Conservation (phyloP, 768 basidiomycete genomes). For the Boletus vinaceobasis region DNA sequence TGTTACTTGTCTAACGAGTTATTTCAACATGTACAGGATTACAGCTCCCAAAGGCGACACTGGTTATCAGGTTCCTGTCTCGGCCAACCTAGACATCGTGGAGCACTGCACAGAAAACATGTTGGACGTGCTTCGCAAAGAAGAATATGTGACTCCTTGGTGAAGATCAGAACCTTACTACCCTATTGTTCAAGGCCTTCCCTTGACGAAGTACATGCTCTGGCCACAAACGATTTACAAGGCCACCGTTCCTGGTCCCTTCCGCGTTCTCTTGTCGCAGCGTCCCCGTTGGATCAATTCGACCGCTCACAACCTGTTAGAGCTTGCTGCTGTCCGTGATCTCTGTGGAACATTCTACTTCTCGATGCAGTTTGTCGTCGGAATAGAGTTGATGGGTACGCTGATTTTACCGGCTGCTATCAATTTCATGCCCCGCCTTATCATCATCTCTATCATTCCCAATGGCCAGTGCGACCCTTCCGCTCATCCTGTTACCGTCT, state of each 20-base stretch:
- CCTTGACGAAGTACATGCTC: constrained; percentile 96
- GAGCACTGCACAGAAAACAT: constrained; percentile 99
- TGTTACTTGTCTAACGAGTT: constrained; percentile 98
- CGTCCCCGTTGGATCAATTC: constrained; percentile 99
- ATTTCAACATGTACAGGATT: constrained; percentile 98
- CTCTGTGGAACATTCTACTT: constrained; percentile 99
- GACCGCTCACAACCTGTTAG: constrained; percentile 94
- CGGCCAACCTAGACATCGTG: constrained; percentile 97
- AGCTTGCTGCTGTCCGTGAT: constrained; percentile 90
- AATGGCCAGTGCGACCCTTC: too few species aligned
- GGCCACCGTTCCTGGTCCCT: constrained; percentile 96
- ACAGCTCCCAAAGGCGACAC: constrained; percentile 96
- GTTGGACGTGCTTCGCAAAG: constrained; percentile 96
- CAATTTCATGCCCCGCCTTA: constrained; percentile 90
- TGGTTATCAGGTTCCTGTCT: constrained; percentile 97
- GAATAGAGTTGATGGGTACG: constrained; percentile 97
- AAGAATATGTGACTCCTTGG: constrained; percentile 96
- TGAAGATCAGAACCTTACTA: constrained; percentile 98
- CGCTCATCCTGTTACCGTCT: too few species aligned
- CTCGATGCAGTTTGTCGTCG: constrained; percentile 99
- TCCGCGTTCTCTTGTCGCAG: constrained; percentile 89
- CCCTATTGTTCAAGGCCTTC: constrained; percentile 94
- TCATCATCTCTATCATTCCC: too few species aligned
- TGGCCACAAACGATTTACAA: constrained; percentile 99
- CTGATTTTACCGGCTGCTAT: constrained; percentile 97